Percentiles rank a stretch among this genome's conserved stretches.
phyloP scores from a whole-genome alignment of 2,329 filamentous ascomycete species.

The Colletotrichum sp. region DNA sequence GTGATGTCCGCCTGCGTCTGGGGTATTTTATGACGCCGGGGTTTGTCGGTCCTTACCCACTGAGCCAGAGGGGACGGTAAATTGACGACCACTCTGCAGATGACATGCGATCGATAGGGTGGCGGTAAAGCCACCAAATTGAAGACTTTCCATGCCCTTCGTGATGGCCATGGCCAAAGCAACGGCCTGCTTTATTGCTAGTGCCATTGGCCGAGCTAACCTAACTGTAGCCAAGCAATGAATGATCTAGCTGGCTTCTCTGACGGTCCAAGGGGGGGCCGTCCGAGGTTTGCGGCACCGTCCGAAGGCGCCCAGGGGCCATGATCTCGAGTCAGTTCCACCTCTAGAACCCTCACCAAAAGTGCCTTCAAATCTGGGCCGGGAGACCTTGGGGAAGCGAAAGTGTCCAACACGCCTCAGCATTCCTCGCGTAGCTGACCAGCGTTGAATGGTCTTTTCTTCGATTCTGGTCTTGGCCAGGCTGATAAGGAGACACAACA shows the following conservation, averaged over 20 bases:
- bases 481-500: not conserved
- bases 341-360: not conserved
- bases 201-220: not conserved
- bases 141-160: not conserved
- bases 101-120: not conserved
- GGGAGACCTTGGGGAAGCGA: not conserved
- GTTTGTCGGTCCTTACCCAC: constrained; percentile 7
- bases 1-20: constrained; percentile 7
- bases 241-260: constrained; percentile 7
- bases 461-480: not conserved
- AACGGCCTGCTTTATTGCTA: constrained; percentile 1
- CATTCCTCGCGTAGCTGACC: not conserved
- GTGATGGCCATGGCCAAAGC: constrained; percentile 6
- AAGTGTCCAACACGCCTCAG: not conserved
- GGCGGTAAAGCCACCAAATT: not conserved
- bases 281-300: constrained; percentile 21
- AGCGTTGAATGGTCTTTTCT: not conserved
- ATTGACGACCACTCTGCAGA: not conserved
- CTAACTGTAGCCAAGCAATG: not conserved
- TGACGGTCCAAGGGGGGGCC: constrained; percentile 13
- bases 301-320: constrained; percentile 19
- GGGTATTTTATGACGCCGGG: constrained; percentile 7
- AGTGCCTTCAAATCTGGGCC: not conserved
- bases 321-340: constrained; percentile 16
- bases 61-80: not conserved